Base-by-base conservation (phyloP, 345 rosid species). In the Erysimum cheiranthoides region DNA sequence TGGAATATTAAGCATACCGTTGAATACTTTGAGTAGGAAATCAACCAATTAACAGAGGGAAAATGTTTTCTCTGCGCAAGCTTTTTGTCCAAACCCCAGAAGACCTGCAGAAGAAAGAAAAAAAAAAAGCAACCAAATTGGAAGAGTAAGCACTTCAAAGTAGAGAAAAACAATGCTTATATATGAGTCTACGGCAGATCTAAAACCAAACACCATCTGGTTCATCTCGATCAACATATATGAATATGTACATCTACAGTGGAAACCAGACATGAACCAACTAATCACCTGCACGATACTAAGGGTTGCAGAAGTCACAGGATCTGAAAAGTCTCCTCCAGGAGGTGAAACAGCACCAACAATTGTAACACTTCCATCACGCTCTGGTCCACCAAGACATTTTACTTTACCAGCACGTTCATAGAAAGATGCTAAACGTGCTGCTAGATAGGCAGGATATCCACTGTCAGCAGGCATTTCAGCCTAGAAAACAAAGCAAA, bases 391-490 rank as follows among this genome's bases (percentile, higher is more conserved):
- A 59, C 99, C 99, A 39, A 96, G 94, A 82, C 99, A 96, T 82
- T 91, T 93, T 53, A 96, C 99, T 83, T 96, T 96, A 69, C 99
- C 99, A 70, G 98, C 99, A 78, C 99, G 98, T 45, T 96, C 99
- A 78, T 96, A 96, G 76, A 93, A 96, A 56, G 99, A 96, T 25
- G 99, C 99, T 56, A 96, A 80, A 82, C 99, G 96, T 58, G 99
- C 97, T 5, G 99, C 99, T 77, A 96, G 85, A 79, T 96, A 96
- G 74, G 99, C 99, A 73, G 99, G 99, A 85, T 96, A 96, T 68
- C 99, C 99, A 84, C 99, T 96, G 79, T 96, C 99, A 18, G 99
- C 99, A 81, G 99, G 99, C 99, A 96, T 96, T 86, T 96, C 99
- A 51, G 99, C 98, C 98, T 96, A 86, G 42, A 72, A 82, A 45